Evolutionary conservation across 139 green algal genomes (phyloP).

Genomic region (Zygnema circumcarinatum): DNA sequence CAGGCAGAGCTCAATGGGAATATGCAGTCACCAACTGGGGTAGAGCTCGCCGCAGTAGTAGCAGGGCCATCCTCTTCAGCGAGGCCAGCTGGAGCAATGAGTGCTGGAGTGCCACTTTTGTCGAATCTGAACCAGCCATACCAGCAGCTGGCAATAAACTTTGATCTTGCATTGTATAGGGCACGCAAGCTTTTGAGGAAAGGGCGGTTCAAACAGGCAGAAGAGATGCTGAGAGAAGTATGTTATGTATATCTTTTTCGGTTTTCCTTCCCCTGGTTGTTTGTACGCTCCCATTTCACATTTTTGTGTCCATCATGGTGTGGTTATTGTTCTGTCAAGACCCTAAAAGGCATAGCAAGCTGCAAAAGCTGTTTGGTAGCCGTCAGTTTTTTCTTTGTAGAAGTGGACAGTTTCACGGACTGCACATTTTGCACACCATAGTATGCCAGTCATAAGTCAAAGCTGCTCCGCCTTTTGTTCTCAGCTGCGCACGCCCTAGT

Average conservation of each 20-base stretch:
- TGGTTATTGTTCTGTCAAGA: too few species aligned
- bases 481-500: too few species aligned
- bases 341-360: neutral
- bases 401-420: too few species aligned
- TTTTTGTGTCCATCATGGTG: conserved; percentile 8
- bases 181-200: conserved; percentile 59
- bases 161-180: conserved; percentile 53
- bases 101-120: neutral
- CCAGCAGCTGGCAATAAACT: conserved; percentile 50
- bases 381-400: neutral
- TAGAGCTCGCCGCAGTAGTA: too few species aligned
- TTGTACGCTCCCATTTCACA: neutral
- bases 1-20: too few species aligned
- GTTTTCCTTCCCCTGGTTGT: neutral
- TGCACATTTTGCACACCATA: too few species aligned
- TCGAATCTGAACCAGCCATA: neutral
- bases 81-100: neutral
- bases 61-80: neutral
- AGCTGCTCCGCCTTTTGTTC: too few species aligned
- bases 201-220: conserved; percentile 43
- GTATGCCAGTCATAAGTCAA: too few species aligned
- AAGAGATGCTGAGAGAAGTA: conserved; percentile 70
- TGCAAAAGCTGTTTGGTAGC: neutral
- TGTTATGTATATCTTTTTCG: neutral
- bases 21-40: too few species aligned